A percentile compares a stretch with the other conserved stretches of the same genome.
phyloP scores from a whole-genome alignment of 306 rosid genomes.

The Dalbergia cochinchinensis region DNA sequence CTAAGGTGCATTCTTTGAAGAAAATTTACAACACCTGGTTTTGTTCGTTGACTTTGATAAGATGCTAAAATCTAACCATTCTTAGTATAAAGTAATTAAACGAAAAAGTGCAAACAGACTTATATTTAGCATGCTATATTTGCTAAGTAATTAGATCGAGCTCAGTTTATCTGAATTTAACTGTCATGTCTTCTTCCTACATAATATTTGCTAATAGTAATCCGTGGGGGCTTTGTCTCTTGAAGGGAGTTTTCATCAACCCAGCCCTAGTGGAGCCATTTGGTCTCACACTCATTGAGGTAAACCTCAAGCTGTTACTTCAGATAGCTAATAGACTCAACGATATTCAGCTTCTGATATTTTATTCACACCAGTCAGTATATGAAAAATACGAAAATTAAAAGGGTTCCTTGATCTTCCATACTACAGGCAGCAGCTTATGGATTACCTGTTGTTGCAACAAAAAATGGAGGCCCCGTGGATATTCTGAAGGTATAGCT shows the following conservation, averaged over 20 bases:
- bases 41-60: conserved; percentile 10
- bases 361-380: background rate
- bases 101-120: background rate
- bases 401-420: conserved; percentile 23
- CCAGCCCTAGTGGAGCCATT: conserved; percentile 93
- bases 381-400: background rate
- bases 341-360: background rate
- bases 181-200: conserved; percentile 29
- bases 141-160: background rate
- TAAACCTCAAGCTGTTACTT: conserved; percentile 22
- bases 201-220: conserved; percentile 35
- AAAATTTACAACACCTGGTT: background rate
- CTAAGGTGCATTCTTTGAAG: conserved; percentile 64
- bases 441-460: conserved; percentile 89
- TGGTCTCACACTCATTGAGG: conserved; percentile 89
- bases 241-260: conserved; percentile 90
- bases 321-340: background rate
- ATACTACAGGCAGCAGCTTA: conserved; percentile 79
- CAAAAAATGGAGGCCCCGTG: conserved; percentile 88
- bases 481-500: conserved; percentile 78
- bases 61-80: background rate
- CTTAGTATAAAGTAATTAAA: background rate
- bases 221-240: conserved; percentile 36
- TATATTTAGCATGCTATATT: conserved; percentile 4
- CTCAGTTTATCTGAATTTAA: background rate